Conservation (phyloP, 352 stramenopile genomes). For the Elongisporangium anandrum region DNA sequence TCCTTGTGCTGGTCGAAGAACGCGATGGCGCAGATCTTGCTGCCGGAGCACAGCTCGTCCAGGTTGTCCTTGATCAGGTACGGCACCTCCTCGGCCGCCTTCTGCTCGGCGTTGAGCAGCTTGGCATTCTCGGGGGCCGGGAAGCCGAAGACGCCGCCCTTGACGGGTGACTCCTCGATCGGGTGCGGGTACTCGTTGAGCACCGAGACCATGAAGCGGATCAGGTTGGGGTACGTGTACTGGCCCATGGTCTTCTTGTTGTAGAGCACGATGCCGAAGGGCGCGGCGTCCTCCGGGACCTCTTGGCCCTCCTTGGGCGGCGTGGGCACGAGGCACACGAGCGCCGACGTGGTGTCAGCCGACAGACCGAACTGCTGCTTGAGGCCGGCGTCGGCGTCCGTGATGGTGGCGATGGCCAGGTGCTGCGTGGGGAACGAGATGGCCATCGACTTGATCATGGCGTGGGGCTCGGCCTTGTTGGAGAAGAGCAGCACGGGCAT, state of each 20-base stretch:
- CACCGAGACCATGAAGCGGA: slow-evolving; percentile 64
- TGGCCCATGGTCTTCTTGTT: slow-evolving; percentile 65
- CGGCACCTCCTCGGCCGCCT: slow-evolving; percentile 34
- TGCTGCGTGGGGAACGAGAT: slow-evolving; percentile 58
- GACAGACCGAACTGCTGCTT: slow-evolving; percentile 61
- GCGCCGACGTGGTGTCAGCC: slow-evolving; percentile 23
- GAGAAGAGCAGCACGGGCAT: slow-evolving; percentile 67
- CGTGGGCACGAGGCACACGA: slow-evolving; percentile 46
- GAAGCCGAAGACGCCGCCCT: not conserved
- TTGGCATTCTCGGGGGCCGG: not conserved
- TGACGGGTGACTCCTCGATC: slow-evolving; percentile 11
- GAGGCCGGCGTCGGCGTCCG: slow-evolving; percentile 43
- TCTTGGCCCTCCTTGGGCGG: slow-evolving; percentile 12
- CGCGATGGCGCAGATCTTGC: slow-evolving; percentile 72
- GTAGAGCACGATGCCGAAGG: slow-evolving; percentile 62
- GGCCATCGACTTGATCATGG: slow-evolving; percentile 55
- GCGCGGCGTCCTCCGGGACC: slow-evolving; percentile 20
- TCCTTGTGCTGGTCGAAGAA: slow-evolving; percentile 67
- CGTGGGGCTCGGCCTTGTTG: slow-evolving; percentile 33
- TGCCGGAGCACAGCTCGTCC: slow-evolving; percentile 40
- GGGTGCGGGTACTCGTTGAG: slow-evolving; percentile 63
- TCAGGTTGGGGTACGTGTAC: slow-evolving; percentile 60
- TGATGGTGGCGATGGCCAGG: slow-evolving; percentile 46
- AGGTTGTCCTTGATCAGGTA: slow-evolving; percentile 55
- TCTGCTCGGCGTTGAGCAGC: not conserved